phyloP scores from a whole-genome alignment of 2,329 filamentous ascomycete genomes.

The Fusarium siculi region DNA sequence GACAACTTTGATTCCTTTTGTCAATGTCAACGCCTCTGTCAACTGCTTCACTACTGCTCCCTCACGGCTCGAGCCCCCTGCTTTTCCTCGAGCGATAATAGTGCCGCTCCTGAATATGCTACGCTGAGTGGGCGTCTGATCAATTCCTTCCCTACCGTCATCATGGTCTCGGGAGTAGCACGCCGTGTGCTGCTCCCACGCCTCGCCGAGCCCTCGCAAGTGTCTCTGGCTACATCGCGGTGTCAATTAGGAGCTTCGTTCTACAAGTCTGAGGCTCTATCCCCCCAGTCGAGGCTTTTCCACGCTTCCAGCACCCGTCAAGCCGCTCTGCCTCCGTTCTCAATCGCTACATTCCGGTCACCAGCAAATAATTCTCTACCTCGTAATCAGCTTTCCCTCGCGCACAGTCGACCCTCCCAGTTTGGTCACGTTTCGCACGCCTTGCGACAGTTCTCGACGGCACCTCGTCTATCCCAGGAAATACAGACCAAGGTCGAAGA shows the following conservation, averaged over 20 bases:
- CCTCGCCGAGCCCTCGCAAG: slow-evolving; percentile 51
- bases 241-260: slow-evolving; percentile 35
- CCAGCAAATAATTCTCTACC: slow-evolving; percentile 19
- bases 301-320: slow-evolving; percentile 30
- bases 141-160: slow-evolving; percentile 44
- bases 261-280: slow-evolving; percentile 26
- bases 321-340: slow-evolving; percentile 42
- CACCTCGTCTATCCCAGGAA: slow-evolving; percentile 38
- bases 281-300: slow-evolving; percentile 31
- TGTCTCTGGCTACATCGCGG: slow-evolving; percentile 36
- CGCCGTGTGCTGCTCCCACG: slow-evolving; percentile 62
- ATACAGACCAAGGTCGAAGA: slow-evolving; percentile 44
- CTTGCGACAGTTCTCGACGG: slow-evolving; percentile 48
- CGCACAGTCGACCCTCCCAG: slow-evolving; percentile 5
- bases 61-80: slow-evolving; percentile 1
- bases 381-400: slow-evolving; percentile 1
- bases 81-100: slow-evolving; percentile 26
- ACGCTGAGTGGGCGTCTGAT: slow-evolving; percentile 39
- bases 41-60: slow-evolving; percentile 16
- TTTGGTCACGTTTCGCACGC: slow-evolving; percentile 26
- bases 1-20: slow-evolving; percentile 34
- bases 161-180: slow-evolving; percentile 62
- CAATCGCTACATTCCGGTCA: slow-evolving; percentile 39
- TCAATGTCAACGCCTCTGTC: slow-evolving; percentile 24
- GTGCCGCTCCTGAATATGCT: slow-evolving; percentile 46